Evolutionary conservation across 352 stramenopile genomes (phyloP).

Genomic region (Pythium periplocum): DNA sequence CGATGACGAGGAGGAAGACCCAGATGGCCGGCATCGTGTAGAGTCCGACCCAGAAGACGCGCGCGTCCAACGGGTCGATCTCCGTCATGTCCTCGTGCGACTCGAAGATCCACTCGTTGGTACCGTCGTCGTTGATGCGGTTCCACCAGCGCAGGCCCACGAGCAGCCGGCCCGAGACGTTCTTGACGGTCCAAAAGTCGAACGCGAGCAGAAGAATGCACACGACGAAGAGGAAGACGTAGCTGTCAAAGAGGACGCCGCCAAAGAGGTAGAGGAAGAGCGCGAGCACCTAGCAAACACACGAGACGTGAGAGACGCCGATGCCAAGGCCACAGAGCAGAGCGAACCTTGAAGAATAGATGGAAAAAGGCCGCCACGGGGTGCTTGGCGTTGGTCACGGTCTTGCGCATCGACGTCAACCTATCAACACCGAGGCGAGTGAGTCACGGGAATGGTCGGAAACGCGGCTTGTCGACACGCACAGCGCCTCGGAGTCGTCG

Average conservation of each 20-base stretch:
- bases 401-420: slow-evolving; percentile 64
- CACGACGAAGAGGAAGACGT: slow-evolving; percentile 96
- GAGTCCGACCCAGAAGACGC: slow-evolving; percentile 95
- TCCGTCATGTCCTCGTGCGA: slow-evolving; percentile 89
- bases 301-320: background rate
- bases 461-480: slow-evolving; percentile 15
- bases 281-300: slow-evolving; percentile 44
- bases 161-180: slow-evolving; percentile 82
- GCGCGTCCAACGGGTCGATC: slow-evolving; percentile 85
- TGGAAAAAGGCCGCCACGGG: slow-evolving; percentile 95
- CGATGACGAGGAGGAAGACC: slow-evolving; percentile 88
- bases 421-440: slow-evolving; percentile 18
- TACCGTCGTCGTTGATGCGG: slow-evolving; percentile 93
- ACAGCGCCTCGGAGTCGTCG: slow-evolving; percentile 58
- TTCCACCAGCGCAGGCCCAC: slow-evolving; percentile 98
- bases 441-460: background rate
- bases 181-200: slow-evolving; percentile 99
- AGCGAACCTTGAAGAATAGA: slow-evolving; percentile 92
- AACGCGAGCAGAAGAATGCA: slow-evolving; percentile 95
- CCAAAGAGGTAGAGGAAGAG: slow-evolving; percentile 95
- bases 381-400: slow-evolving; percentile 83
- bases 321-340: background rate
- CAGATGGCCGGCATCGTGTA: slow-evolving; percentile 93
- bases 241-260: slow-evolving; percentile 87
- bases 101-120: slow-evolving; percentile 97